Conservation (phyloP, 106 monocot genomes). For the Dendrobium nobile region DNA sequence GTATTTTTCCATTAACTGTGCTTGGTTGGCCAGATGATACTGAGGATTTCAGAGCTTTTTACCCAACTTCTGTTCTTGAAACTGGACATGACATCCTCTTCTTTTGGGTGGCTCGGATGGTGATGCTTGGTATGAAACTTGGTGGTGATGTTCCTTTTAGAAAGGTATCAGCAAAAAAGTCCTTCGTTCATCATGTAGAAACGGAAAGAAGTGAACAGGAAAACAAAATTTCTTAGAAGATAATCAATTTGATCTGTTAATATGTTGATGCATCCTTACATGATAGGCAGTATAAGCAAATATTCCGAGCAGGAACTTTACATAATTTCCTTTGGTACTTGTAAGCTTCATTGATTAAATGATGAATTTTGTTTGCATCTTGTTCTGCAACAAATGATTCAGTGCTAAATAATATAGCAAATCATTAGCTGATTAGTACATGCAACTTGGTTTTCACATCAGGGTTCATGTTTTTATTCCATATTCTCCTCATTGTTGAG, state of each 20-base stretch:
- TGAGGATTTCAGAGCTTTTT: conserved; percentile 69
- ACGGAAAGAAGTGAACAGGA: background rate
- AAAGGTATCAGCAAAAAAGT: conserved; percentile 49
- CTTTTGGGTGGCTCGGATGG: conserved; percentile 99
- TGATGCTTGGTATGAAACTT: conserved; percentile 97
- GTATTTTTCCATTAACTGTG: conserved; percentile 83
- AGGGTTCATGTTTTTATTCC: background rate
- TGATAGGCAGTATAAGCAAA: background rate
- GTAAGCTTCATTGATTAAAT: background rate
- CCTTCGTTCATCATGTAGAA: background rate
- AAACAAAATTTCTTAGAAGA: background rate
- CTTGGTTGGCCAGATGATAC: conserved; percentile 94
- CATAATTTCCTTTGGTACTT: background rate
- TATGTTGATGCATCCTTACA: background rate
- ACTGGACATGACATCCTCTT: conserved; percentile 97
- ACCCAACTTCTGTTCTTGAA: conserved; percentile 94
- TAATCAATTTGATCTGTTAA: background rate
- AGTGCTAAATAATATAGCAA: background rate
- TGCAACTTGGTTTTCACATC: background rate
- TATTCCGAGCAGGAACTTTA: background rate
- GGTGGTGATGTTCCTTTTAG: conserved; percentile 93
- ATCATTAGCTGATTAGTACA: background rate
- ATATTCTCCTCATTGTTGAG: background rate
- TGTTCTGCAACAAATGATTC: too few relatives aligned
- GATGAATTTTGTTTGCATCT: too few relatives aligned